phyloP scores from a whole-genome alignment of 768 basidiomycete species.

The Hygrophorus russula region DNA sequence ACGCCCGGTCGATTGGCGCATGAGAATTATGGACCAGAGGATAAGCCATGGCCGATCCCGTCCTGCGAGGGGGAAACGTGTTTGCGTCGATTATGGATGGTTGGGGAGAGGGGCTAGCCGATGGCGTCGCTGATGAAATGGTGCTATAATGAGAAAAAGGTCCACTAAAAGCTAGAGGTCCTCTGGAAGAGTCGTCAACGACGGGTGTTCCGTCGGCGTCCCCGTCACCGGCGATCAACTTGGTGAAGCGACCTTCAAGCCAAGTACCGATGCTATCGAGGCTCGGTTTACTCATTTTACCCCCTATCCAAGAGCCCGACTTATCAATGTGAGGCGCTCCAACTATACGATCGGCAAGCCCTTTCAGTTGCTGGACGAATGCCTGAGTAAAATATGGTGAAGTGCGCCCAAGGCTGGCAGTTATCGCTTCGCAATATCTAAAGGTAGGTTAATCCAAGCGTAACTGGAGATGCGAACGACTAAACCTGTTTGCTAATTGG shows the following conservation, averaged over 20 bases:
- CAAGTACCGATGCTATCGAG: conserved; percentile 86
- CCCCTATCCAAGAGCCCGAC: conserved; percentile 72
- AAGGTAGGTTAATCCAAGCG: neutral
- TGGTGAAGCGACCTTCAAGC: conserved; percentile 86
- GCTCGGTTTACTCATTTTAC: conserved; percentile 84
- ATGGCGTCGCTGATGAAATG: conserved; percentile 73
- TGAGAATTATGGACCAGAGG: conserved; percentile 36
- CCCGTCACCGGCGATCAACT: conserved; percentile 90
- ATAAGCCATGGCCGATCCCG: conserved; percentile 56
- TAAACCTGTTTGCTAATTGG: conserved; percentile 63
- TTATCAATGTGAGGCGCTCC: conserved; percentile 69
- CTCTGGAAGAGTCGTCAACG: conserved; percentile 25
- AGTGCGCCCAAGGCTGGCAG: conserved; percentile 45
- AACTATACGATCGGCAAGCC: conserved; percentile 67
- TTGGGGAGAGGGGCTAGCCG: conserved; percentile 68
- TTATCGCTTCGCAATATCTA: conserved; percentile 92
- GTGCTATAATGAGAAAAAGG: conserved; percentile 91
- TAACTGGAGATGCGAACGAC: conserved; percentile 4
- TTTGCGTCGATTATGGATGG: conserved; percentile 35
- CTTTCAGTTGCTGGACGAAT: conserved; percentile 66
- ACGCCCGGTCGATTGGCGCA: conserved; percentile 53
- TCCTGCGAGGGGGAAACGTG: conserved; percentile 36
- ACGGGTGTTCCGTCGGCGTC: conserved; percentile 30
- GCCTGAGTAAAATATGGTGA: conserved; percentile 58
- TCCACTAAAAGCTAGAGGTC: conserved; percentile 43